A percentile compares a stretch with the other conserved stretches of the same genome.
These are phyloP conservation scores for Xylaria scruposa DNA, from an alignment of 495 filamentous ascomycete species.

Conservation along the genomic window DNA sequence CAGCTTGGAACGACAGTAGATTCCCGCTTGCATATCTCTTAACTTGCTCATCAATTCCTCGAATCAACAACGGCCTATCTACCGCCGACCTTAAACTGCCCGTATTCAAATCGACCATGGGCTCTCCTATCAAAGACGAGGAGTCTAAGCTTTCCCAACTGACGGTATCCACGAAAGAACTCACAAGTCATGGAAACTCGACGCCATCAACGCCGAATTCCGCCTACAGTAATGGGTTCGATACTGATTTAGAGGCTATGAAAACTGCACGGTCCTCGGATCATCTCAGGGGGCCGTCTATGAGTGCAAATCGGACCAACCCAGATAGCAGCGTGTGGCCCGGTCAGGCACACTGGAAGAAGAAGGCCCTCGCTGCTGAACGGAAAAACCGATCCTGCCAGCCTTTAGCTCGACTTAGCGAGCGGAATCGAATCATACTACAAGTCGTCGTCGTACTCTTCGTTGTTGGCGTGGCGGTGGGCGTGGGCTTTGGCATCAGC, in stretches of 20 bases:
- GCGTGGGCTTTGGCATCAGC: constrained; percentile 57
- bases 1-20: background rate
- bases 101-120: constrained; percentile 1
- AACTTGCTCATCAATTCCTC: constrained; percentile 6
- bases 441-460: constrained; percentile 51
- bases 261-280: constrained; percentile 41
- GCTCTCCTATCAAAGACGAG: constrained; percentile 29
- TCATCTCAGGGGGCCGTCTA: background rate
- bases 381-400: constrained; percentile 52
- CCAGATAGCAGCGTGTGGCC: constrained; percentile 58
- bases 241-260: constrained; percentile 57
- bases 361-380: constrained; percentile 56
- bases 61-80: background rate
- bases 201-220: constrained; percentile 48
- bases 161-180: constrained; percentile 39
- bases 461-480: constrained; percentile 54
- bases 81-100: no score
- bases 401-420: constrained; percentile 52
- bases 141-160: constrained; percentile 40
- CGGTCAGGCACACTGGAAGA: constrained; percentile 56
- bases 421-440: constrained; percentile 54
- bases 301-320: constrained; percentile 23
- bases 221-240: constrained; percentile 50
- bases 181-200: constrained; percentile 38
- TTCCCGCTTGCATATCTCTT: constrained; percentile 2